Conservation (phyloP, 2,329 filamentous ascomycete species). For the Aureobasidium lini region DNA sequence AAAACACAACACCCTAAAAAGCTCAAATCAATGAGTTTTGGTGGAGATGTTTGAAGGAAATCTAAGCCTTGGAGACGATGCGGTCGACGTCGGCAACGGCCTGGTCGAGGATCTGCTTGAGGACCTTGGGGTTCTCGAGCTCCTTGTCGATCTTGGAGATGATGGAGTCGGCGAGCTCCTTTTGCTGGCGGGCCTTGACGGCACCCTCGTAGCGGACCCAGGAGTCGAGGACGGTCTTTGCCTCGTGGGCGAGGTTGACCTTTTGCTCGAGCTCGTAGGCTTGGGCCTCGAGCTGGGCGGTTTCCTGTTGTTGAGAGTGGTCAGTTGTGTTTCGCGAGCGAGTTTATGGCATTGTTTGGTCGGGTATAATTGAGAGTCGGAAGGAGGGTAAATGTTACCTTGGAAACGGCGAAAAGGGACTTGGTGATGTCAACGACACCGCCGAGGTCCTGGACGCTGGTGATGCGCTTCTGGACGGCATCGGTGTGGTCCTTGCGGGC, state of each 20-base stretch:
- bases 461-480: slow-evolving; percentile 90
- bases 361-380: not conserved
- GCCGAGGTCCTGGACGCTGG: slow-evolving; percentile 88
- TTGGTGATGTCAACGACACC: slow-evolving; percentile 96
- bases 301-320: slow-evolving; percentile 58
- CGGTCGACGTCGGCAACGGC: slow-evolving; percentile 90
- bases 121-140: slow-evolving; percentile 92
- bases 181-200: slow-evolving; percentile 98
- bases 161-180: slow-evolving; percentile 83
- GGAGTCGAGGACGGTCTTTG: slow-evolving; percentile 90
- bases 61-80: slow-evolving; percentile 14
- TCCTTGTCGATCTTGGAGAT: slow-evolving; percentile 99
- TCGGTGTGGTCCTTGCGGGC: slow-evolving; percentile 90
- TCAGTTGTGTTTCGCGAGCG: no score
- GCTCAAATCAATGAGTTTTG: not conserved
- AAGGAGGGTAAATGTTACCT: slow-evolving; percentile 50
- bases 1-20: not conserved
- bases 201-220: slow-evolving; percentile 98
- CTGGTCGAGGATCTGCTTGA: slow-evolving; percentile 97
- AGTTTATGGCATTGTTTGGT: not conserved
- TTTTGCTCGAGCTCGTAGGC: slow-evolving; percentile 96
- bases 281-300: slow-evolving; percentile 89
- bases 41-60: no score
- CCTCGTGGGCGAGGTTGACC: slow-evolving; percentile 85
- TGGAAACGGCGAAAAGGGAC: slow-evolving; percentile 93